These are phyloP conservation scores for Microbotryum silenes-acaulis DNA, from an alignment of 1,284 basidiomycete species.

Conservation along the genomic window DNA sequence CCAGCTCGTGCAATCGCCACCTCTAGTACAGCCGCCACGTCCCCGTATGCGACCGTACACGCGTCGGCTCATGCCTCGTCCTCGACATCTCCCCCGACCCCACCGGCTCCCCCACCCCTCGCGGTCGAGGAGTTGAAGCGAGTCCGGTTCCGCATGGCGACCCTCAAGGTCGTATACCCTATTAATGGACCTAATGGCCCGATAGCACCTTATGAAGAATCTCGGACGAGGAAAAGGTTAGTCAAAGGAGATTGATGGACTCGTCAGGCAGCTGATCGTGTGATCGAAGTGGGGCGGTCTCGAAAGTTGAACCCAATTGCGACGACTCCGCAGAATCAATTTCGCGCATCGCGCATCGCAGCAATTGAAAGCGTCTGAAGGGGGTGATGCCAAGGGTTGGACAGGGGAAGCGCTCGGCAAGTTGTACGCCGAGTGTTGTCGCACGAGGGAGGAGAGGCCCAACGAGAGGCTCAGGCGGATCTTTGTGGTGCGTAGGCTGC, in stretches of 20 bases:
- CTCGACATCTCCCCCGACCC: not conserved
- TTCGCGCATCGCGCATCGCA: conserved; percentile 55
- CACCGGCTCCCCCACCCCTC: conserved; percentile 15
- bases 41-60: conserved; percentile 8
- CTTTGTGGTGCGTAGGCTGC: conserved; percentile 53
- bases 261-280: too few species aligned
- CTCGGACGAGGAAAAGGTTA: too few species aligned
- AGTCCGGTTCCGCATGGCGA: conserved; percentile 37
- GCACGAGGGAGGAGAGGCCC: conserved; percentile 62
- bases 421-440: conserved; percentile 72
- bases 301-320: conserved; percentile 56
- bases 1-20: not conserved
- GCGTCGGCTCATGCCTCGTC: not conserved
- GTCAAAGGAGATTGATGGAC: too few species aligned
- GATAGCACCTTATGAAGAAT: conserved; percentile 1
- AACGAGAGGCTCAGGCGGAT: conserved; percentile 59
- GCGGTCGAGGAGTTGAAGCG: conserved; percentile 32
- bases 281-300: too few species aligned
- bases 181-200: conserved; percentile 34
- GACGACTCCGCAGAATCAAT: conserved; percentile 51
- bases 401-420: conserved; percentile 66
- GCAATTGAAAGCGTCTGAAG: conserved; percentile 41
- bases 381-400: conserved; percentile 60
- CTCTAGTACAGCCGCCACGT: not conserved
- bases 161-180: conserved; percentile 37